A percentile compares a stretch with the other conserved stretches of the same genome.
phyloP scores from a whole-genome alignment of 495 filamentous ascomycete genomes.

The Aspergillus homomorphus region DNA sequence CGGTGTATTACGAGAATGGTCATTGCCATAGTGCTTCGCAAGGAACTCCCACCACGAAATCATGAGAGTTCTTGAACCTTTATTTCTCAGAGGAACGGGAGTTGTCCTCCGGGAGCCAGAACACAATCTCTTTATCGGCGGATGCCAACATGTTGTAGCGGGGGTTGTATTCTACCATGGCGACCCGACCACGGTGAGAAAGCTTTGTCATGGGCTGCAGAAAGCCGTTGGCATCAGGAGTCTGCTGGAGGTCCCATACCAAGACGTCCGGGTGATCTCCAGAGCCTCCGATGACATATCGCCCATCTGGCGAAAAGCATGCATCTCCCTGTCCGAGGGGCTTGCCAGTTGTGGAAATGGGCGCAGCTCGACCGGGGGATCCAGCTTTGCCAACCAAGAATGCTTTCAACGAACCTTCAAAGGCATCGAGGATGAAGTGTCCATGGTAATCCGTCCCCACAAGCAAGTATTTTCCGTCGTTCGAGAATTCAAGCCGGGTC shows the following conservation, averaged over 20 bases:
- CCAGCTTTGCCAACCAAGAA: slow-evolving; percentile 52
- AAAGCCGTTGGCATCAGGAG: slow-evolving; percentile 47
- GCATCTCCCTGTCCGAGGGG: slow-evolving; percentile 70
- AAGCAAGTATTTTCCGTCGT: slow-evolving; percentile 86
- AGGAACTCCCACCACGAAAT: too few relatives aligned
- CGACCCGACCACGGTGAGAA: slow-evolving; percentile 62
- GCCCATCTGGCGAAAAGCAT: slow-evolving; percentile 83
- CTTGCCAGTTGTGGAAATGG: slow-evolving; percentile 44
- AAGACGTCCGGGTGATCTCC: slow-evolving; percentile 66
- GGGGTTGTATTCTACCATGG: slow-evolving; percentile 83
- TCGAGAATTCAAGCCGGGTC: slow-evolving; percentile 88
- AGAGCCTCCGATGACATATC: slow-evolving; percentile 76
- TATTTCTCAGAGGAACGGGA: slow-evolving; percentile 35
- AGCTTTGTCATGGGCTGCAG: slow-evolving; percentile 64
- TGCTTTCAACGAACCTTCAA: slow-evolving; percentile 69
- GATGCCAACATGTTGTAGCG: slow-evolving; percentile 84
- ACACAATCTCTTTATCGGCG: slow-evolving; percentile 81
- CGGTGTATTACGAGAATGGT: not conserved
- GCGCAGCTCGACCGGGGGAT: slow-evolving; percentile 44
- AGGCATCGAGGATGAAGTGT: slow-evolving; percentile 89
- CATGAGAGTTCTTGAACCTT: too few relatives aligned
- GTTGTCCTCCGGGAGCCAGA: slow-evolving; percentile 72
- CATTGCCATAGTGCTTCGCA: too few relatives aligned
- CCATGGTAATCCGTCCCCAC: slow-evolving; percentile 74
- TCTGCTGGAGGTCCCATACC: slow-evolving; percentile 75